Conservation (phyloP, 2,329 filamentous ascomycete genomes). For the Cercospora brassicicola region DNA sequence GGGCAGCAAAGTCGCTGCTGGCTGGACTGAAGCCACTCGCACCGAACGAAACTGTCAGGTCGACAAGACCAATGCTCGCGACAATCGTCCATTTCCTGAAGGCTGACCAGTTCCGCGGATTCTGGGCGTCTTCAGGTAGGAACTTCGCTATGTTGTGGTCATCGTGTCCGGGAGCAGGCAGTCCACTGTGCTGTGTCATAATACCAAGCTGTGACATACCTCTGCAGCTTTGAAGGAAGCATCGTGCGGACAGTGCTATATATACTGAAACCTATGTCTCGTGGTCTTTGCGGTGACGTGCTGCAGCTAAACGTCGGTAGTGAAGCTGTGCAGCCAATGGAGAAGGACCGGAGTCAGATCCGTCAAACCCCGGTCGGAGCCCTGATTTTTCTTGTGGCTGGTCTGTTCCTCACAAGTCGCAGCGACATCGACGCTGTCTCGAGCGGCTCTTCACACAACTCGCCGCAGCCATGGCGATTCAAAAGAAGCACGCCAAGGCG, state of each 20-base stretch:
- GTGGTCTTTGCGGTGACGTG: neutral
- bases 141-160: slow-evolving; percentile 32
- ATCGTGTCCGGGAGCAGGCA: neutral
- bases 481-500: slow-evolving; percentile 98
- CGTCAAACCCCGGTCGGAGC: neutral
- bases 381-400: slow-evolving; percentile 3
- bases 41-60: slow-evolving; percentile 39
- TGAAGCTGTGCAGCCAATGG: neutral
- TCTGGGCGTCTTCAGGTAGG: slow-evolving; percentile 41
- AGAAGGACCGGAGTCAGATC: neutral
- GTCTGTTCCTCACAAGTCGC: neutral
- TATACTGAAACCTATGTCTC: neutral
- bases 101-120: slow-evolving; percentile 49
- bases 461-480: slow-evolving; percentile 72
- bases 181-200: slow-evolving; percentile 2
- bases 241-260: neutral
- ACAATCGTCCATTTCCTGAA: slow-evolving; percentile 51
- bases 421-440: neutral
- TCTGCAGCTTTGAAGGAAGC: neutral
- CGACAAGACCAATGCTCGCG: slow-evolving; percentile 42
- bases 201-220: slow-evolving; percentile 3
- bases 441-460: slow-evolving; percentile 1
- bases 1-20: slow-evolving; percentile 43
- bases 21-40: slow-evolving; percentile 52
- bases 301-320: neutral